phyloP scores from a whole-genome alignment of 352 stramenopile genomes.

The Phytophthora cryptogea region DNA sequence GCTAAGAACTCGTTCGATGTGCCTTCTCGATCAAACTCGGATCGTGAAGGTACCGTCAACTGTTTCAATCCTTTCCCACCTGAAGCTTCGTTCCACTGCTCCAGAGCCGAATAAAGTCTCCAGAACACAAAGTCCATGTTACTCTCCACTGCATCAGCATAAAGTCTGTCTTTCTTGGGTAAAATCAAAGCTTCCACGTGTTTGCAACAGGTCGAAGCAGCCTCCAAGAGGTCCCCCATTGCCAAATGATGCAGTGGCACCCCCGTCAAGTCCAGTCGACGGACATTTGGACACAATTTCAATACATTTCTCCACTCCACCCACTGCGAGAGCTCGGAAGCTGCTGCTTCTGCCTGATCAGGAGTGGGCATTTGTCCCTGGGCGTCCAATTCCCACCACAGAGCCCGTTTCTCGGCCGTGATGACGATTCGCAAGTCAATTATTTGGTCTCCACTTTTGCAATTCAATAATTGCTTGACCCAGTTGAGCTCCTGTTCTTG shows the following conservation, averaged over 20 bases:
- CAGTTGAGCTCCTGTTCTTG: slow-evolving; percentile 23
- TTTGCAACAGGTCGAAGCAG: slow-evolving; percentile 33
- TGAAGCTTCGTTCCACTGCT: slow-evolving; percentile 32
- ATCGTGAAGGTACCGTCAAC: slow-evolving; percentile 40
- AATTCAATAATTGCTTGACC: slow-evolving; percentile 20
- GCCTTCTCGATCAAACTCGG: slow-evolving; percentile 37
- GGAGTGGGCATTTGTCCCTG: slow-evolving; percentile 4
- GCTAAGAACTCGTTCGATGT: slow-evolving; percentile 44
- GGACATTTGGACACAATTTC: slow-evolving; percentile 37
- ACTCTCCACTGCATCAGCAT: slow-evolving; percentile 40
- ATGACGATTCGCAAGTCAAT: slow-evolving; percentile 40
- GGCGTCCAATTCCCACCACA: slow-evolving; percentile 47
- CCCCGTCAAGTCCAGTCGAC: slow-evolving; percentile 44
- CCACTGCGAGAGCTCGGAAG: slow-evolving; percentile 32
- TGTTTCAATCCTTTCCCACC: slow-evolving; percentile 34
- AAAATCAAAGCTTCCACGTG: slow-evolving; percentile 46
- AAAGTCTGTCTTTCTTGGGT: slow-evolving; percentile 32
- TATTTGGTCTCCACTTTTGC: slow-evolving; percentile 17
- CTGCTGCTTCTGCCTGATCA: slow-evolving; percentile 3
- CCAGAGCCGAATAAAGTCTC: slow-evolving; percentile 36
- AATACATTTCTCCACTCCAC: slow-evolving; percentile 51
- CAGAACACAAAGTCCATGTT: slow-evolving; percentile 49
- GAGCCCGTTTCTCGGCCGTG: slow-evolving; percentile 20
- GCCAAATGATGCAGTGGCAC: slow-evolving; percentile 50
- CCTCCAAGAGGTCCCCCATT: slow-evolving; percentile 43